These are phyloP conservation scores for Pythium brassicae DNA, from an alignment of 352 stramenopile species.

Conservation along the genomic window DNA sequence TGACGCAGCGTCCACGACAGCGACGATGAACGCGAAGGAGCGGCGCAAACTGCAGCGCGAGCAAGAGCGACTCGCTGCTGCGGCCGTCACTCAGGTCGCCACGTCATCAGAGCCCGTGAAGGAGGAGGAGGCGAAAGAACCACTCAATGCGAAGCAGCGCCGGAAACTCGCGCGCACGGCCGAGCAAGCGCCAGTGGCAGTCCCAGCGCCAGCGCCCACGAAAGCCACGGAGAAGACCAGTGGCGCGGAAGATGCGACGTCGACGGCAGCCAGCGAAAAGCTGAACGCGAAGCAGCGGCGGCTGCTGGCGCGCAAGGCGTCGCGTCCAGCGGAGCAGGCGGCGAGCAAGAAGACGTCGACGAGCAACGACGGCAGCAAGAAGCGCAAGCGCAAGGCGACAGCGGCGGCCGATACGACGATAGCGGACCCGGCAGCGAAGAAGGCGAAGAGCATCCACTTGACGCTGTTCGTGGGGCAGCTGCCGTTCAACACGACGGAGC, in stretches of 20 bases:
- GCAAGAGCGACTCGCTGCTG: constrained; percentile 30
- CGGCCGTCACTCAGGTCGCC: constrained; percentile 1
- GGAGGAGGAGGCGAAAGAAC: constrained; percentile 1
- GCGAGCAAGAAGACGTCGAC: constrained; percentile 22
- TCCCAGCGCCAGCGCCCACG: background rate
- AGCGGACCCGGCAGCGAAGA: constrained; percentile 24
- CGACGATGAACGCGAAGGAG: constrained; percentile 75
- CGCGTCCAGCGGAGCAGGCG: constrained; percentile 16
- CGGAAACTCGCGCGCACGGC: constrained; percentile 19
- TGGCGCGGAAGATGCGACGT: background rate
- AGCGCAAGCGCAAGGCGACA: constrained; percentile 35
- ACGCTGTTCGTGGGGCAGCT: constrained; percentile 84
- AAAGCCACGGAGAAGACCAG: constrained; percentile 5
- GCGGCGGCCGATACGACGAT: constrained; percentile 10
- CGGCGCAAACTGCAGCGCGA: constrained; percentile 63
- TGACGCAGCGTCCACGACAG: background rate
- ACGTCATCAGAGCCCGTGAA: constrained; percentile 8
- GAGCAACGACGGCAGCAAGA: constrained; percentile 27
- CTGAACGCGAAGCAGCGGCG: constrained; percentile 57
- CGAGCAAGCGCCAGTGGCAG: background rate
- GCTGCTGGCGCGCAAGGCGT: constrained; percentile 39
- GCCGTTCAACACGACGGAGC: constrained; percentile 69
- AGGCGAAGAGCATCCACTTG: constrained; percentile 76
- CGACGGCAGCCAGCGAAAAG: constrained; percentile 9
- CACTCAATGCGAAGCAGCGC: constrained; percentile 39